These are phyloP conservation scores for Tolypocladium tundrense DNA, from an alignment of 2,329 filamentous ascomycete species.

Conservation along the genomic window DNA sequence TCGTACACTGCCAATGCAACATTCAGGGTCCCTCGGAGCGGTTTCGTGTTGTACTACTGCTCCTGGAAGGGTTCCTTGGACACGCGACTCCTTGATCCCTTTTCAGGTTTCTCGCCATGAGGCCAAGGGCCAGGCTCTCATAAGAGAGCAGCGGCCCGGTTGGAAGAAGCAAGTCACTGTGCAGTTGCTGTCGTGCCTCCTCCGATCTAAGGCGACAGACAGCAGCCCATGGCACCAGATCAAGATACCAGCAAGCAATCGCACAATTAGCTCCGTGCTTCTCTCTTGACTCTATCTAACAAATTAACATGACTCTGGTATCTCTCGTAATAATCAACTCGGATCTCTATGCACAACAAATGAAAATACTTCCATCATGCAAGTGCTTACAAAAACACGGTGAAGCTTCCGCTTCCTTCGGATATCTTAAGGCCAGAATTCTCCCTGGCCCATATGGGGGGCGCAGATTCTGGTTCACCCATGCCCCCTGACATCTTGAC, in stretches of 20 bases:
- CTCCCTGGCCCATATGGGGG: conserved; percentile 6
- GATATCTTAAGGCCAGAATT: conserved; percentile 10
- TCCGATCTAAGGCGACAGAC: too few species aligned
- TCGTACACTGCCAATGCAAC: not conserved
- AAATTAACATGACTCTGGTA: not conserved
- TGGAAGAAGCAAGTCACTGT: too few species aligned
- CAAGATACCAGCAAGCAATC: not conserved
- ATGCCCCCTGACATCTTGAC: conserved; percentile 7
- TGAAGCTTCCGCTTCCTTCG: conserved; percentile 15
- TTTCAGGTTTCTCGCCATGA: too few species aligned
- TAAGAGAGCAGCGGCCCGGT: too few species aligned
- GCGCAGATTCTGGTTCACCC: not conserved
- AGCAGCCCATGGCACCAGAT: too few species aligned
- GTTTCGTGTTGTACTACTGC: not conserved
- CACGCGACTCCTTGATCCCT: too few species aligned
- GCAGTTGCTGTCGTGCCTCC: too few species aligned
- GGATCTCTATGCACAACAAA: not conserved
- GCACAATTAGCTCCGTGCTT: not conserved
- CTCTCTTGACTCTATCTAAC: not conserved
- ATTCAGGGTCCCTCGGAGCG: not conserved
- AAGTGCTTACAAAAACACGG: conserved; percentile 12
- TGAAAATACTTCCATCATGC: not conserved
- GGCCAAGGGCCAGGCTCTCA: too few species aligned
- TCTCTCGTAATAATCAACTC: not conserved
- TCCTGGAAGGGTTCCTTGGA: not conserved